Evolutionary conservation across 805 yeast genomes (phyloP), one percentile per base, ranked within the genome.

Genomic region (Metschnikowia anglica): DNA sequence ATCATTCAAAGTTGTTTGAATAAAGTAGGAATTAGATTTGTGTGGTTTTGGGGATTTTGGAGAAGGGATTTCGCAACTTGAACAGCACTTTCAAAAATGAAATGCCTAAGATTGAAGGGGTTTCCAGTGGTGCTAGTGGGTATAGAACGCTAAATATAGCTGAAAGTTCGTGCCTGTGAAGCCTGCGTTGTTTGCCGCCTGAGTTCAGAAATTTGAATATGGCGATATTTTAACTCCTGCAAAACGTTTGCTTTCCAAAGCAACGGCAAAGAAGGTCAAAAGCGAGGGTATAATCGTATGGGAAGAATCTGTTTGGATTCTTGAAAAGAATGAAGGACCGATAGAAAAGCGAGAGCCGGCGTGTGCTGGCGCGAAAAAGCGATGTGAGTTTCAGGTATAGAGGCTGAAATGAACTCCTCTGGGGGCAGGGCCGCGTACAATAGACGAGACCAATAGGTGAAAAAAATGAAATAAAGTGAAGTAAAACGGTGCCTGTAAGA

Each of bases 371-470:
- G 28, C 28, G 28, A 25, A 41, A 41, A 41, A 31, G 44, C 39
- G 44, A 23, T 41, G 36, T 27, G 21, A 34, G 39, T 30, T 29
- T 29, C 35, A 25, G 39, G 20, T 8, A 29, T 18, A 12, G n/a
- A 5, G 28, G 19, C 39, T 35, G 39, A 27, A 33, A 39, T 32
- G n/a, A n/a, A n/a, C n/a, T n/a, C n/a, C 24, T 34, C 20, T 34
- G 27, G 30, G 27, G 29, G n/a, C 30, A 15, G 26, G 12, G 28
- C 30, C 20, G 23, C 13, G 30, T 8, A 25, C 38, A 16, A 34
- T 24, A 24, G 13, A 18, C 19, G 23, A 31, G 36, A 23, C 36
- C 27, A 33, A 10, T 15, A 10, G 18, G 5, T 17, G 18, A 17
- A 18, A 15, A 15, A 15, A 29, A 8, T n/a, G 20, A 23, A 17